Evolutionary conservation across 306 rosid species (phyloP).

Genomic region (Quercus gilva): DNA sequence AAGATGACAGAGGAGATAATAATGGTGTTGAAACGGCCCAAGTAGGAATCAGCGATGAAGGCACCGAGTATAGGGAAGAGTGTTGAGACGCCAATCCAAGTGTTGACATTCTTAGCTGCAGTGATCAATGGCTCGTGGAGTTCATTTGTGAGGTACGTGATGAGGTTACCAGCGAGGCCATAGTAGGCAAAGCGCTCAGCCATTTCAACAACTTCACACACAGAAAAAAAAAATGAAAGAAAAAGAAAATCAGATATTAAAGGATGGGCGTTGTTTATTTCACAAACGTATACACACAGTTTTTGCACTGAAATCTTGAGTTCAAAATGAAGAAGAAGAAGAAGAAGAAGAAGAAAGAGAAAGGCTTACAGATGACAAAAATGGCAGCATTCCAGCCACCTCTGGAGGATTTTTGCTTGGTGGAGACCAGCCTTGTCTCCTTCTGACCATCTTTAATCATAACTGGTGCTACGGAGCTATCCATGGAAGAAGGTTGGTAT

Average conservation of each 20-base stretch:
- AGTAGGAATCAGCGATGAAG: slow-evolving; percentile 51
- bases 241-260: not conserved
- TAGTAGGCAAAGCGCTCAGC: slow-evolving; percentile 37
- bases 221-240: not conserved
- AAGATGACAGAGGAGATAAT: slow-evolving; percentile 45
- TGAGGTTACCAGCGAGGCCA: slow-evolving; percentile 30
- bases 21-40: slow-evolving; percentile 63
- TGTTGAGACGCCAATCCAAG: slow-evolving; percentile 54
- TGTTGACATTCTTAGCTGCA: slow-evolving; percentile 58
- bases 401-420: not conserved
- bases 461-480: not conserved
- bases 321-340: not conserved
- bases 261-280: not conserved
- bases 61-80: slow-evolving; percentile 64
- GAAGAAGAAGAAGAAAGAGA: not conserved
- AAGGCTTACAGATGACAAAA: slow-evolving; percentile 33
- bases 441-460: not conserved
- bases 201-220: slow-evolving; percentile 32
- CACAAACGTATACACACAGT: too few species aligned
- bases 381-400: slow-evolving; percentile 51
- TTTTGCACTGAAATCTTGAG: too few species aligned
- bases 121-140: slow-evolving; percentile 39
- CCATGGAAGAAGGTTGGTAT: not conserved
- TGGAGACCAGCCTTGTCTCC: not conserved
- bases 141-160: slow-evolving; percentile 36